A percentile compares a stretch with the other conserved stretches of the same genome.
These are phyloP conservation scores for Cordyceps fumosorosea DNA, from an alignment of 2,329 filamentous ascomycete genomes.

Conservation along the genomic window DNA sequence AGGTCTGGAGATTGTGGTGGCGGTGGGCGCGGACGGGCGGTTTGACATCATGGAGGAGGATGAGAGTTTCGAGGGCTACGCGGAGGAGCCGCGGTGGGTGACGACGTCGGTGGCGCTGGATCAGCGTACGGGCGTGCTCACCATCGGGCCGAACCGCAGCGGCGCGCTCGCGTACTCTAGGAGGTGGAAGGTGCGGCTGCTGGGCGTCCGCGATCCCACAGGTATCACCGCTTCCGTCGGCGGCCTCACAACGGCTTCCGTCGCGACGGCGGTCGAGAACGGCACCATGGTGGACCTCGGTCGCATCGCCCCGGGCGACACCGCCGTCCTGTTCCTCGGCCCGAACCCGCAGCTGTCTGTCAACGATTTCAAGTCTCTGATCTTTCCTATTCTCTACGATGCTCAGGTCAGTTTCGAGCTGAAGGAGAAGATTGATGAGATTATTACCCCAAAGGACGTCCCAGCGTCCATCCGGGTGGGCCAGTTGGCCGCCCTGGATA, in stretches of 20 bases:
- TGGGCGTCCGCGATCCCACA: background rate
- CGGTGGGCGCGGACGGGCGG: constrained; percentile 39
- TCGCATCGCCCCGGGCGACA: constrained; percentile 10
- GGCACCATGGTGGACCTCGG: constrained; percentile 13
- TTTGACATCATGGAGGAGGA: constrained; percentile 45
- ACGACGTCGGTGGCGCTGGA: constrained; percentile 10
- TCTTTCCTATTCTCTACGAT: constrained; percentile 16
- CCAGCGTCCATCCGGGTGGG: constrained; percentile 13
- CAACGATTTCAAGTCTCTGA: constrained; percentile 15
- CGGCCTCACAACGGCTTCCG: background rate
- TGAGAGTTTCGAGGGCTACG: background rate
- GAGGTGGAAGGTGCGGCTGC: constrained; percentile 13
- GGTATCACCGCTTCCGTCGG: background rate
- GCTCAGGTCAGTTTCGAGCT: constrained; percentile 15
- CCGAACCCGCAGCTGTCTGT: constrained; percentile 11
- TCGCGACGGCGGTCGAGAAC: background rate
- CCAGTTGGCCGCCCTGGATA: constrained; percentile 18
- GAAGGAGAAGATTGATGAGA: constrained; percentile 17
- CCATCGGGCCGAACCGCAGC: constrained; percentile 6
- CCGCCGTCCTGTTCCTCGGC: constrained; percentile 13
- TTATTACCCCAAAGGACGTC: constrained; percentile 10
- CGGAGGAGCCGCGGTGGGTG: constrained; percentile 1
- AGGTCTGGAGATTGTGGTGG: constrained; percentile 41
- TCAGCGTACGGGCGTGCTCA: constrained; percentile 12
- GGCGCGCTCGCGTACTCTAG: constrained; percentile 1